Evolutionary conservation across 352 stramenopile species (phyloP).

Genomic region (Peronosclerospora sorghi): DNA sequence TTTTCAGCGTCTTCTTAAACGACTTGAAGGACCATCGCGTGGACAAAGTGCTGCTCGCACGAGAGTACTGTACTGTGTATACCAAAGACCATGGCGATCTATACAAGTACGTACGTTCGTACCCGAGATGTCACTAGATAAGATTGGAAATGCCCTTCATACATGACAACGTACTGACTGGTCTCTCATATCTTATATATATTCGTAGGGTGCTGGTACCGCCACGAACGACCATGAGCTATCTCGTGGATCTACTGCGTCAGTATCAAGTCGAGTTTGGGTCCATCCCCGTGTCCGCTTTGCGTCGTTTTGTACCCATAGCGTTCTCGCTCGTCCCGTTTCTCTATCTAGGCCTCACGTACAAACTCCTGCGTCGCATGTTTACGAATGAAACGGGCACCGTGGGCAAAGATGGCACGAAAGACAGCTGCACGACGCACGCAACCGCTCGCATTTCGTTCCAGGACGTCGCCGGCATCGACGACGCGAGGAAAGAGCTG

Average conservation of each 20-base stretch:
- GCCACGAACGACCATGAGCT: conserved; percentile 57
- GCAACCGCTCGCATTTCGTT: conserved; percentile 62
- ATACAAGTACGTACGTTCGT: conserved; percentile 50
- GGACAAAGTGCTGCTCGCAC: conserved; percentile 51
- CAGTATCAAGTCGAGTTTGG: conserved; percentile 62
- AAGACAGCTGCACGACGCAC: conserved; percentile 32
- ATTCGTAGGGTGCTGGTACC: conserved; percentile 52
- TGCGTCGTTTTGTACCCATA: conserved; percentile 36
- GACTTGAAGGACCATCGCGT: conserved; percentile 40
- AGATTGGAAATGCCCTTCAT: too few relatives aligned
- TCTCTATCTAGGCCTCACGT: conserved; percentile 76
- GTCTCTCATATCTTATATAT: neutral
- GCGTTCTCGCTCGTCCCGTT: conserved; percentile 65
- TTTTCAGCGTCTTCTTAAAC: conserved; percentile 64
- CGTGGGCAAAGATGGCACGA: conserved; percentile 59
- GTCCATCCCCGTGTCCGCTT: conserved; percentile 33
- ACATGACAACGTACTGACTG: neutral
- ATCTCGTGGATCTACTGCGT: conserved; percentile 53
- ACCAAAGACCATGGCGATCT: conserved; percentile 24
- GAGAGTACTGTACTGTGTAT: conserved; percentile 47
- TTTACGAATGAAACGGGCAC: conserved; percentile 34
- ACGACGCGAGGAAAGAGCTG: conserved; percentile 89
- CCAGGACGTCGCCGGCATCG: conserved; percentile 89
- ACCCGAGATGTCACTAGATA: neutral
- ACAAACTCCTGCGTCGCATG: conserved; percentile 70